Percentiles rank a stretch among this genome's conserved stretches.
These are phyloP conservation scores for Alternaria metachromatica DNA, from an alignment of 2,329 filamentous ascomycete genomes.

Conservation along the genomic window DNA sequence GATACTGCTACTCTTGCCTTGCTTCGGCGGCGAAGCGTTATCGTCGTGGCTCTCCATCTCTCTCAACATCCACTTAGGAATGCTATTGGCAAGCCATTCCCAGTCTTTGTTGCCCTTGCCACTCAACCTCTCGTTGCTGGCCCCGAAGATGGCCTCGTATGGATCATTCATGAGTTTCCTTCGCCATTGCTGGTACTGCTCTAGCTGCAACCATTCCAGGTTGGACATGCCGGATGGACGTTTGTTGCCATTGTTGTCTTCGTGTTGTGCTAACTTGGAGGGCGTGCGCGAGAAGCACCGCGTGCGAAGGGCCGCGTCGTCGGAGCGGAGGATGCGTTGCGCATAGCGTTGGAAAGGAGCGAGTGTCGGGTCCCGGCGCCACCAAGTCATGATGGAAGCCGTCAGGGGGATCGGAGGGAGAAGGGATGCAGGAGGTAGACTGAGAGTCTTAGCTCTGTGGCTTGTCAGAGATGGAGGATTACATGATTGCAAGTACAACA, in stretches of 20 bases:
- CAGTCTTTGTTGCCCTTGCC: slow-evolving; percentile 41
- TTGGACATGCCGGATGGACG: slow-evolving; percentile 35
- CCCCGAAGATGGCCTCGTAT: slow-evolving; percentile 53
- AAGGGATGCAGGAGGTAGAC: background rate
- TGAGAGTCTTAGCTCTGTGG: background rate
- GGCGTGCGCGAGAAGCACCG: slow-evolving; percentile 40
- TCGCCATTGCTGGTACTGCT: slow-evolving; percentile 39
- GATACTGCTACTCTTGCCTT: background rate
- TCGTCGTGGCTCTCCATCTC: slow-evolving; percentile 28
- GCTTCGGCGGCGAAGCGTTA: background rate
- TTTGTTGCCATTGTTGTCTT: slow-evolving; percentile 23
- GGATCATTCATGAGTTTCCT: slow-evolving; percentile 49
- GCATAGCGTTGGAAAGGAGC: slow-evolving; percentile 33
- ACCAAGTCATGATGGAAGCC: slow-evolving; percentile 32
- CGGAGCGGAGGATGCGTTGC: slow-evolving; percentile 30
- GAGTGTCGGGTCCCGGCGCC: slow-evolving; percentile 37
- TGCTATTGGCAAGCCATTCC: slow-evolving; percentile 38
- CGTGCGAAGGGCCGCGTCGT: slow-evolving; percentile 30
- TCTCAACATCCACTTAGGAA: slow-evolving; percentile 42
- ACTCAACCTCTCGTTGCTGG: slow-evolving; percentile 43
- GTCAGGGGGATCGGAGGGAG: background rate
- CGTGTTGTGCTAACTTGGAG: slow-evolving; percentile 25
- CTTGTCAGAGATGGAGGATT: background rate
- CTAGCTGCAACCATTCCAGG: slow-evolving; percentile 39
- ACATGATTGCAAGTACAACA: background rate